Evolutionary conservation across 2,329 filamentous ascomycete species (phyloP).

Genomic region (Sarocladium kiliense): DNA sequence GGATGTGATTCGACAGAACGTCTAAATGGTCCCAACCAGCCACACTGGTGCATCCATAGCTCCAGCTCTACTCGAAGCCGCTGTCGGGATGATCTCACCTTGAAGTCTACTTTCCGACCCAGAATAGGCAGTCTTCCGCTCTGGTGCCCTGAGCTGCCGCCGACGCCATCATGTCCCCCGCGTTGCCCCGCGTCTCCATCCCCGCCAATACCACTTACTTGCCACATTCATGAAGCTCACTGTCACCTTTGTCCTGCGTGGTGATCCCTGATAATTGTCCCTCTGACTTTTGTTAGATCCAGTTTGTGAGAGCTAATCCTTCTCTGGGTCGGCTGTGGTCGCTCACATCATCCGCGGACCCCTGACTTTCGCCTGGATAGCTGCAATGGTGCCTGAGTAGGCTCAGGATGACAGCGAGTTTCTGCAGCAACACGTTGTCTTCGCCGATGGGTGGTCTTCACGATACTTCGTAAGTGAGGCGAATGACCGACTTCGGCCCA

Average conservation of each 20-base stretch:
- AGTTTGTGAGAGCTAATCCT: neutral
- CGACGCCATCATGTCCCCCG: neutral
- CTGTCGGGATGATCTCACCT: neutral
- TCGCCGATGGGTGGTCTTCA: neutral
- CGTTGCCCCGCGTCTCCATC: conserved; percentile 4
- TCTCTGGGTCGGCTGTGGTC: neutral
- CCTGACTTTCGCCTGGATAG: neutral
- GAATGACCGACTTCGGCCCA: conserved; percentile 2
- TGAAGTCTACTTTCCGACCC: neutral
- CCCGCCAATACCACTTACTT: neutral
- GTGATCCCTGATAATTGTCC: no score
- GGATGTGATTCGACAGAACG: no score
- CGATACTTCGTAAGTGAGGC: neutral
- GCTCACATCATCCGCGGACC: neutral
- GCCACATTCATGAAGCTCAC: neutral
- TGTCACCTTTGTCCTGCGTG: neutral
- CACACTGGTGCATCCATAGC: no score
- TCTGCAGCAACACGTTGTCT: neutral
- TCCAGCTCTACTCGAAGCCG: neutral
- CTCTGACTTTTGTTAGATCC: neutral
- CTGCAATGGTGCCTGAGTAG: neutral
- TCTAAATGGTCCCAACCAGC: no score
- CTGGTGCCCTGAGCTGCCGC: neutral
- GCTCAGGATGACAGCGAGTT: neutral
- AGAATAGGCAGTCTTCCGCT: neutral